phyloP scores from a whole-genome alignment of 371 early-diverging fungal genomes.

The Circinella minor region DNA sequence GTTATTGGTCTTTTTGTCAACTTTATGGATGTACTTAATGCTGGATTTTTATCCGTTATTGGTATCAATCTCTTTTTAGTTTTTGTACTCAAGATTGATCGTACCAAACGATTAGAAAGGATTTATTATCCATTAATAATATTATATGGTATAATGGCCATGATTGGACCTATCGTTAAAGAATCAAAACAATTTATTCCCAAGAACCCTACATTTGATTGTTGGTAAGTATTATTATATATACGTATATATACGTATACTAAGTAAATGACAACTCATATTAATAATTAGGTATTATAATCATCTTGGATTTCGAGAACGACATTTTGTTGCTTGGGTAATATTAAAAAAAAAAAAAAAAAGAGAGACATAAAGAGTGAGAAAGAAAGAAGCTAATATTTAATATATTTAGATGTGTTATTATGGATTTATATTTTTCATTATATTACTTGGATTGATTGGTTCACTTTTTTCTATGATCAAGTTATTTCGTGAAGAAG shows the following conservation, averaged over 20 bases:
- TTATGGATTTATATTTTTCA: constrained; percentile 28
- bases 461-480: constrained; percentile 24
- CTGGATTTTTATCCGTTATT: constrained; percentile 24
- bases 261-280: too few relatives aligned
- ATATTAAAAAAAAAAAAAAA: not conserved
- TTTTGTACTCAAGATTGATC: constrained; percentile 31
- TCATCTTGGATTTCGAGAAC: constrained; percentile 7
- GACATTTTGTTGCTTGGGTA: constrained; percentile 33
- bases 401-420: constrained; percentile 30
- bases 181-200: not conserved
- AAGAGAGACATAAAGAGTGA: too few relatives aligned
- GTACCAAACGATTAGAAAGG: constrained; percentile 14
- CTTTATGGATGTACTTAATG: constrained; percentile 21
- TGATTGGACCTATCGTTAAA: constrained; percentile 20
- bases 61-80: constrained; percentile 39
- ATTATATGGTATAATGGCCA: constrained; percentile 19
- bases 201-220: not conserved
- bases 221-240: constrained; percentile 18
- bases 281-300: constrained; percentile 12
- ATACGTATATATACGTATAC: too few relatives aligned
- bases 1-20: constrained; percentile 18
- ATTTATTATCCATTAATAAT: constrained; percentile 21
- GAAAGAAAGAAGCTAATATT: too few relatives aligned
- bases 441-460: constrained; percentile 17
- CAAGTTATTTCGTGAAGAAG: constrained; percentile 24